phyloP scores from a whole-genome alignment of 139 green algal genomes.

The Micractinium conductrix region DNA sequence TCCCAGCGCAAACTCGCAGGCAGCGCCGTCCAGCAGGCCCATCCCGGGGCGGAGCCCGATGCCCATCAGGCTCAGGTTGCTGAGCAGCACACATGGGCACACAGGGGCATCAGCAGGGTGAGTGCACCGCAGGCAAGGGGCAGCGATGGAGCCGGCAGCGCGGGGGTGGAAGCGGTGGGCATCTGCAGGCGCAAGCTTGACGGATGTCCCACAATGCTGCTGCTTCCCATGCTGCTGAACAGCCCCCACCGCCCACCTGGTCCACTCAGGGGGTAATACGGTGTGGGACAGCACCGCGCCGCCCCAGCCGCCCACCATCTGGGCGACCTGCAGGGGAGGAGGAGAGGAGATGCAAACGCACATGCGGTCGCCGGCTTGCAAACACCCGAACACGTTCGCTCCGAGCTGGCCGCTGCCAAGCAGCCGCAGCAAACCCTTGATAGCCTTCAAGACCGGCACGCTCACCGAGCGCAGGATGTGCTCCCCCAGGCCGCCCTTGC shows the following conservation, averaged over 20 bases:
- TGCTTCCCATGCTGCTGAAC: too few relatives aligned
- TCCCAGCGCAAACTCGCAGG: slow-evolving; percentile 37
- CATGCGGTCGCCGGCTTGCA: too few relatives aligned
- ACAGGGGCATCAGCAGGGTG: neutral
- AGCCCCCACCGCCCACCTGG: neutral
- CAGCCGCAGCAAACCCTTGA: too few relatives aligned
- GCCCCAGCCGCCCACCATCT: neutral
- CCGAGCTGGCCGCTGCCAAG: too few relatives aligned
- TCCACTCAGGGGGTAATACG: slow-evolving; percentile 2
- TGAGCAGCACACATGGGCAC: neutral
- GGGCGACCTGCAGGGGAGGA: too few relatives aligned
- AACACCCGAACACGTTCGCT: too few relatives aligned
- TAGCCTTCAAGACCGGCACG: too few relatives aligned
- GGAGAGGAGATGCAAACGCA: too few relatives aligned
- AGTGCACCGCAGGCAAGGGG: neutral
- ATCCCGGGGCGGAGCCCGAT: slow-evolving; percentile 9
- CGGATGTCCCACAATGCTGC: too few relatives aligned
- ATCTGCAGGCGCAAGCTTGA: too few relatives aligned
- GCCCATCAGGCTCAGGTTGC: neutral
- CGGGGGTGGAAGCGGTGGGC: too few relatives aligned
- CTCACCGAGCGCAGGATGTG: slow-evolving; percentile 10
- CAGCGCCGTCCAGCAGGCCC: slow-evolving; percentile 11
- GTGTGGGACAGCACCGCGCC: neutral
- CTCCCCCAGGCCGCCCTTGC: slow-evolving; percentile 9
- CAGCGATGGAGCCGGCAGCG: neutral